Evolutionary conservation across 2,329 filamentous ascomycete genomes (phyloP).

Genomic region (Lasiodiplodia citricola): DNA sequence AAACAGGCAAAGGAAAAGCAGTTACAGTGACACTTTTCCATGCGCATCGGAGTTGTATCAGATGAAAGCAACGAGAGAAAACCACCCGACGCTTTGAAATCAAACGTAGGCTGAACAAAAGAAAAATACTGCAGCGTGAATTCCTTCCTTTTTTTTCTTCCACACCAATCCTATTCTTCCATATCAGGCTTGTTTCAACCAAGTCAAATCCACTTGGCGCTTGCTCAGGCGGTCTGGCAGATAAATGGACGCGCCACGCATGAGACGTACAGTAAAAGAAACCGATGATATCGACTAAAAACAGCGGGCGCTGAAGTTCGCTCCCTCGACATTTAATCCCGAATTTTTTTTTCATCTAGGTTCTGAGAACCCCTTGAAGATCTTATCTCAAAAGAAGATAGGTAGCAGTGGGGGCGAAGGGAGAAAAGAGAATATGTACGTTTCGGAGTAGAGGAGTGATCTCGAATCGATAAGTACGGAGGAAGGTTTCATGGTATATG

Average conservation of each 20-base stretch:
- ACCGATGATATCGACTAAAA: not conserved
- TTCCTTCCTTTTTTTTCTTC: not conserved
- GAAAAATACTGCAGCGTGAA: not conserved
- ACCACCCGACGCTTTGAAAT: not conserved
- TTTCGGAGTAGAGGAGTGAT: not conserved
- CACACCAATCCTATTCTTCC: not conserved
- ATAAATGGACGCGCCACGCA: not conserved
- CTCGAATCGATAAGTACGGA: not conserved
- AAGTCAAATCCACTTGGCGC: not conserved
- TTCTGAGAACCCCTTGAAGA: too few relatives aligned
- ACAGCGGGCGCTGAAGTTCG: not conserved
- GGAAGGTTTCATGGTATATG: not conserved
- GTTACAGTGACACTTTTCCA: not conserved
- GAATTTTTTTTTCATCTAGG: conserved; percentile 5
- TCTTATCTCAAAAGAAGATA: not conserved
- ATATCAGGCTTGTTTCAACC: not conserved
- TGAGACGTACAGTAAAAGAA: not conserved
- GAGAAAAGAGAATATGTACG: conserved; percentile 5
- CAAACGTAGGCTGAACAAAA: not conserved
- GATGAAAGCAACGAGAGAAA: not conserved
- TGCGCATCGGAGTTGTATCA: not conserved
- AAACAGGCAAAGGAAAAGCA: not conserved
- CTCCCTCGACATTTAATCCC: not conserved
- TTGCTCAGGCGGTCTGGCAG: not conserved
- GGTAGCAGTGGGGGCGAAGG: not conserved